Base-by-base conservation (phyloP, 495 filamentous ascomycete genomes). In the Penicillium ucsense region DNA sequence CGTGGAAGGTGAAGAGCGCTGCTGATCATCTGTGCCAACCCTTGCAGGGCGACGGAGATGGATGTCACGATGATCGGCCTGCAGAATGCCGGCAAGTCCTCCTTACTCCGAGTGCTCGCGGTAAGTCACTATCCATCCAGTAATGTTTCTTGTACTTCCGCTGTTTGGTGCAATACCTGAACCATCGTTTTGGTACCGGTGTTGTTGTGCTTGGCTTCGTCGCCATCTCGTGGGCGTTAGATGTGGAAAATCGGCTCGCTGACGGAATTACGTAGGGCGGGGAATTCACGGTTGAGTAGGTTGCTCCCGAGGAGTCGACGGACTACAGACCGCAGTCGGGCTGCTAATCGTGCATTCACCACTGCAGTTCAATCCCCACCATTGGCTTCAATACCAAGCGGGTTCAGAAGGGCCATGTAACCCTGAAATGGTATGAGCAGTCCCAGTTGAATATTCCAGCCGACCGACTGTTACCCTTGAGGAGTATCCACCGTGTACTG, bases 331-430 rank as follows among this genome's bases (percentile, higher is more conserved):
- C 20, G 2, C 20, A 20, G n/a, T 37, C 35, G 35, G 38, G 41
- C 56, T 55, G 59, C 71, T 77, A 62, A 76, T 11, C 20, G 20
- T 20, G 20, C 20, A 20, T 20, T 20, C 67, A 54, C 54, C 60
- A 50, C 46, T 65, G 55, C 71, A 98, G 92, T 72, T 94, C 92
- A 43, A 96, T 98, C 58, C 92, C 92, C 43, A 98, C 92, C 8
- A 91, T 98, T 55, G 92, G 92, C 52, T 97, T 97, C 74, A 97
- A 96, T 68, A 95, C 95, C 79, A 97, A 98, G 78, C 82, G 86
- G 50, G 88, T 98, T 53, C 90, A 96, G 70, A 91, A 91, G 60
- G 92, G 92, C 53, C 92, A 98, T 81, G 92, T 98, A 62, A 96
- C 92, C 49, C 75, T 98, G 64, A 97, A 96, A 74, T 98, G 91